Conservation (phyloP, 352 stramenopile species). For the Phytophthora niederhauseri region DNA sequence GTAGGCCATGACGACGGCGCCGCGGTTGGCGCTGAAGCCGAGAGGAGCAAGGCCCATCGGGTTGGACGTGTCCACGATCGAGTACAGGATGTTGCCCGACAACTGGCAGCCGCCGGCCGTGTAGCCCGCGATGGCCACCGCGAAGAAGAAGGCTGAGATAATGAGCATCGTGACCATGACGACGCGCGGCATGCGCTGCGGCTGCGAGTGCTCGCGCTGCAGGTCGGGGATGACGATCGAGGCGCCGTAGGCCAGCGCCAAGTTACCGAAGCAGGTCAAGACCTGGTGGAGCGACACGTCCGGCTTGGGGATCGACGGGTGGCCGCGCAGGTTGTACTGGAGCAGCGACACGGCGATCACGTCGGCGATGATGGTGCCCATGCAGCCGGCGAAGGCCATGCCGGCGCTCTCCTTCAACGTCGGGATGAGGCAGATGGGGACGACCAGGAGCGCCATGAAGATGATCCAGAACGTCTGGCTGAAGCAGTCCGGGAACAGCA, state of each 20-base stretch:
- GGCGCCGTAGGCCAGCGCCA: conserved; percentile 26
- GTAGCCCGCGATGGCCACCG: conserved; percentile 46
- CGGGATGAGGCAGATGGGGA: conserved; percentile 23
- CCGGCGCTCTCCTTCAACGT: conserved; percentile 27
- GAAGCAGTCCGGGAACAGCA: conserved; percentile 29
- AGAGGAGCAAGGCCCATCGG: conserved; percentile 39
- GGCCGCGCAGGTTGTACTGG: conserved; percentile 29
- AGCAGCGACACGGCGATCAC: conserved; percentile 24
- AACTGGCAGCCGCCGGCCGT: conserved; percentile 58
- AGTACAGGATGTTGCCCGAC: conserved; percentile 62
- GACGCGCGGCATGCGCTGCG: conserved; percentile 56
- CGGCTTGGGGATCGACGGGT: conserved; percentile 17
- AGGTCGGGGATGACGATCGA: conserved; percentile 28
- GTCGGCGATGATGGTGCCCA: conserved; percentile 32
- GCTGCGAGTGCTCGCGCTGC: conserved; percentile 52
- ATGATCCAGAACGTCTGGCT: conserved; percentile 35
- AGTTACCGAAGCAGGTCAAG: conserved; percentile 27
- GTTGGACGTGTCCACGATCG: conserved; percentile 43
- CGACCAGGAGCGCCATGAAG: conserved; percentile 31
- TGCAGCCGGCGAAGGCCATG: conserved; percentile 21
- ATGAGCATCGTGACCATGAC: conserved; percentile 54
- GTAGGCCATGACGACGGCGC: conserved; percentile 56
- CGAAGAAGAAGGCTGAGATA: conserved; percentile 56
- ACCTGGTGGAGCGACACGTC: conserved; percentile 27
- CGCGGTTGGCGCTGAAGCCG: conserved; percentile 52